A percentile compares a stretch with the other conserved stretches of the same genome.
phyloP scores from a whole-genome alignment of 169 alveolate species.

The Cryptosporidium parvum region DNA sequence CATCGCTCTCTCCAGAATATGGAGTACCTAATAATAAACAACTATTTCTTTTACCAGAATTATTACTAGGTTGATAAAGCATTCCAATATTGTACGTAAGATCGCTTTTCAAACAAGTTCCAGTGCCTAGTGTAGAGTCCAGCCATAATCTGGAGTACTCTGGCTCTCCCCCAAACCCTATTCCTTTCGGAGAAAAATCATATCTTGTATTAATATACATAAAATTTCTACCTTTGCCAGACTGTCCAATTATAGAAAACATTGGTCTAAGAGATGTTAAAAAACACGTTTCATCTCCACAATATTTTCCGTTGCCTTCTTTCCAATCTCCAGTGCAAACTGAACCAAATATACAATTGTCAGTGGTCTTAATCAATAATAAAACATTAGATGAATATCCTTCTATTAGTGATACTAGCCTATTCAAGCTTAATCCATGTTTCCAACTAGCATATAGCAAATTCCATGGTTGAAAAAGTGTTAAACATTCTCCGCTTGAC shows the following conservation, averaged over 20 bases:
- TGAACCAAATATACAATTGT: constrained; percentile 63
- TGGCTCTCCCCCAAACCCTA: constrained; percentile 74
- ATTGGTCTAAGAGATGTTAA: constrained; percentile 32
- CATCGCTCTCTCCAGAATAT: constrained; percentile 36
- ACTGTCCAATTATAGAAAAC: constrained; percentile 41
- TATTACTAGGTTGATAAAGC: constrained; percentile 36
- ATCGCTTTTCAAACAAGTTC: constrained; percentile 65
- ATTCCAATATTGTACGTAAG: constrained; percentile 55
- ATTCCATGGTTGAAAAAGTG: constrained; percentile 67
- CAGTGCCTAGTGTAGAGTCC: constrained; percentile 36
- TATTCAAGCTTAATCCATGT: constrained; percentile 65
- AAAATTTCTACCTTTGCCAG: constrained; percentile 66
- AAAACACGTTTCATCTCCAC: constrained; percentile 72
- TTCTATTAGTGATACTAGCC: constrained; percentile 33
- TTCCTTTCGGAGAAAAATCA: constrained; percentile 73
- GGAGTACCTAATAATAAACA: constrained; percentile 71
- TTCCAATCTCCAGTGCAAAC: constrained; percentile 71
- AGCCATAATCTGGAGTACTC: constrained; percentile 71
- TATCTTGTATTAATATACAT: constrained; percentile 62
- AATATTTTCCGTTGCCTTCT: constrained; percentile 69
- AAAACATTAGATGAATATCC: constrained; percentile 65
- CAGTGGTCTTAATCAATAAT: constrained; percentile 35
- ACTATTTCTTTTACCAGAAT: constrained; percentile 44
- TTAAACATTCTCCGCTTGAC: constrained; percentile 44
- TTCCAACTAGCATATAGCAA: constrained; percentile 75